These are phyloP conservation scores for Barnettozyma wickerhamii DNA, from an alignment of 805 yeast genomes.

Conservation along the genomic window DNA sequence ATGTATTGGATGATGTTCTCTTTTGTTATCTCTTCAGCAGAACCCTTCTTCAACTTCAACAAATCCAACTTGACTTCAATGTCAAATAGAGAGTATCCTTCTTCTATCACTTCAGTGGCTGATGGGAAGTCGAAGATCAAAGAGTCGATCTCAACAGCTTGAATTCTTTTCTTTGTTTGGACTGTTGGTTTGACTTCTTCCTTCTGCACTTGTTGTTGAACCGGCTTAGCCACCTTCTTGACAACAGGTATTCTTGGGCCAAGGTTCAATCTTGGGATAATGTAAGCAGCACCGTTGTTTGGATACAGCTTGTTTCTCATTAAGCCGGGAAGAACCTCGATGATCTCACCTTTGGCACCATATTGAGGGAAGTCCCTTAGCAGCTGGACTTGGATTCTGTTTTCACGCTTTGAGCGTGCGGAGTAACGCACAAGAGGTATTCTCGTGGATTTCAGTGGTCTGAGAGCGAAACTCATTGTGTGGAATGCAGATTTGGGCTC, in stretches of 20 bases:
- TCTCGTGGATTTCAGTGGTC: constrained; percentile 12
- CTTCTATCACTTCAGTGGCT: constrained; percentile 6
- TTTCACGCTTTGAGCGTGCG: constrained; percentile 44
- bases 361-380: constrained; percentile 58
- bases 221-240: constrained; percentile 15
- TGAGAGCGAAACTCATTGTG: constrained; percentile 11
- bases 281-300: constrained; percentile 69
- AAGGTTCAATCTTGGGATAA: constrained; percentile 29
- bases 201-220: no score
- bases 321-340: constrained; percentile 68
- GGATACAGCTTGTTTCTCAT: constrained; percentile 80
- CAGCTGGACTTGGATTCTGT: constrained; percentile 70
- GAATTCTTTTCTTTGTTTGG: constrained; percentile 7
- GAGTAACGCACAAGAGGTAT: constrained; percentile 37
- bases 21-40: constrained; percentile 10
- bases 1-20: constrained; percentile 12
- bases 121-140: constrained; percentile 19
- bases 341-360: constrained; percentile 69
- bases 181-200: constrained; percentile 3
- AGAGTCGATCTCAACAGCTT: constrained; percentile 19
- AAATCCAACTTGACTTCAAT: constrained; percentile 17
- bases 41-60: constrained; percentile 3
- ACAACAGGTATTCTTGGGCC: constrained; percentile 27
- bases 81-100: constrained; percentile 21
- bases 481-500: not conserved